Percentiles rank a stretch among this genome's conserved stretches.
These are phyloP conservation scores for Oryza glaberrima DNA, from an alignment of 176 grass and related monocot genomes.

Conservation along the genomic window DNA sequence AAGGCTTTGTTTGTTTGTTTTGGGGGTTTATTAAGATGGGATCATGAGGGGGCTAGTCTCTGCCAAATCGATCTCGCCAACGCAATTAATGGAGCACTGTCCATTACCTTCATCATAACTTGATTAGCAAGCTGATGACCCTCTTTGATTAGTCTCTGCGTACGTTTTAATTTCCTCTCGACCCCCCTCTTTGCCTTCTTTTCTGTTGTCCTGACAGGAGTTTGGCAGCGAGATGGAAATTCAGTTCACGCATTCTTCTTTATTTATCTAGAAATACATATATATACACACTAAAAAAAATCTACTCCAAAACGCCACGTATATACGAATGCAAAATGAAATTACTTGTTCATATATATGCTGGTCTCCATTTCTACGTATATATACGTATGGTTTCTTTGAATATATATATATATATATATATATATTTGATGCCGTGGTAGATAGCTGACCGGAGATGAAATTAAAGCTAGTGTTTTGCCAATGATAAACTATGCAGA, in stretches of 20 bases:
- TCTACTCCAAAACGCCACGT: neutral
- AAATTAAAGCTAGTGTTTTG: slow-evolving; percentile 41
- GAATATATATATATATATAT: neutral
- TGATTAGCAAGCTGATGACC: slow-evolving; percentile 5
- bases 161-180: slow-evolving; percentile 7
- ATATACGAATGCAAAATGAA: neutral
- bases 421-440: slow-evolving; percentile 1
- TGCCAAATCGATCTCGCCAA: slow-evolving; percentile 13
- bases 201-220: slow-evolving; percentile 15
- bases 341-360: neutral
- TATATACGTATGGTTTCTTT: neutral
- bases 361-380: neutral
- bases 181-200: neutral
- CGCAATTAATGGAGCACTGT: neutral
- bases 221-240: slow-evolving; percentile 39
- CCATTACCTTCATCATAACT: slow-evolving; percentile 14
- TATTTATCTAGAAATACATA: neutral
- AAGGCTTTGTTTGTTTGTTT: slow-evolving; percentile 64
- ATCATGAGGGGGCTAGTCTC: slow-evolving; percentile 23
- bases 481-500: slow-evolving; percentile 48
- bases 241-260: slow-evolving; percentile 11
- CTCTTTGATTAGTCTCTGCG: neutral
- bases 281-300: neutral
- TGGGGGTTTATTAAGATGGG: slow-evolving; percentile 42
- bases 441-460: slow-evolving; percentile 32